A percentile compares a stretch with the other conserved stretches of the same genome.
Evolutionary conservation across 345 rosid species (phyloP).

Genomic region (Dipteronia dyeriana): DNA sequence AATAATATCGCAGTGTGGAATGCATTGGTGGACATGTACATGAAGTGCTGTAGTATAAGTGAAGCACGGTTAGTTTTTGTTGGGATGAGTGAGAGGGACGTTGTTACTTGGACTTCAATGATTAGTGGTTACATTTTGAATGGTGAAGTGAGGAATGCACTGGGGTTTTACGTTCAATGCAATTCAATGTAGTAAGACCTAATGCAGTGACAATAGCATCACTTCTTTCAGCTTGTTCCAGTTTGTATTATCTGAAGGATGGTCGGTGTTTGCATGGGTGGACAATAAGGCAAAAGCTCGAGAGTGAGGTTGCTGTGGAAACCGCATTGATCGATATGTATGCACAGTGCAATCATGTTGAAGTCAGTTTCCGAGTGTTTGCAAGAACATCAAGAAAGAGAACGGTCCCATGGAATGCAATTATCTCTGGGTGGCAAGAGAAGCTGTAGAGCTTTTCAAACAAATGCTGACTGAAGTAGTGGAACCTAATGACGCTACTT

Average conservation of each 20-base stretch:
- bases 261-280: conserved; percentile 79
- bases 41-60: conserved; percentile 55
- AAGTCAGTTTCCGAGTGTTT: conserved; percentile 59
- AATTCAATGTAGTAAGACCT: conserved; percentile 44
- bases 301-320: conserved; percentile 48
- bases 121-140: conserved; percentile 52
- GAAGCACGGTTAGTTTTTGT: conserved; percentile 64
- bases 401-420: conserved; percentile 74
- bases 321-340: conserved; percentile 88
- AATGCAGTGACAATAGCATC: conserved; percentile 64
- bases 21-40: conserved; percentile 67
- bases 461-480: conserved; percentile 49
- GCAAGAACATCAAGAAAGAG: conserved; percentile 46
- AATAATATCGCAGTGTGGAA: conserved; percentile 48
- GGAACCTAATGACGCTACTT: conserved; percentile 50
- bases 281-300: conserved; percentile 58
- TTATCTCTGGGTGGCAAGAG: conserved; percentile 56
- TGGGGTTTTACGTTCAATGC: conserved; percentile 36
- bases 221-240: conserved; percentile 68
- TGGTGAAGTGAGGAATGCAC: conserved; percentile 46
- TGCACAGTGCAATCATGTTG: conserved; percentile 63
- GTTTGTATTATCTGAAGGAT: conserved; percentile 41
- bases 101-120: conserved; percentile 70
- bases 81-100: conserved; percentile 53
- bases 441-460: conserved; percentile 48